phyloP scores from a whole-genome alignment of 2,329 filamentous ascomycete species.

The Tricladium varicosporioides region DNA sequence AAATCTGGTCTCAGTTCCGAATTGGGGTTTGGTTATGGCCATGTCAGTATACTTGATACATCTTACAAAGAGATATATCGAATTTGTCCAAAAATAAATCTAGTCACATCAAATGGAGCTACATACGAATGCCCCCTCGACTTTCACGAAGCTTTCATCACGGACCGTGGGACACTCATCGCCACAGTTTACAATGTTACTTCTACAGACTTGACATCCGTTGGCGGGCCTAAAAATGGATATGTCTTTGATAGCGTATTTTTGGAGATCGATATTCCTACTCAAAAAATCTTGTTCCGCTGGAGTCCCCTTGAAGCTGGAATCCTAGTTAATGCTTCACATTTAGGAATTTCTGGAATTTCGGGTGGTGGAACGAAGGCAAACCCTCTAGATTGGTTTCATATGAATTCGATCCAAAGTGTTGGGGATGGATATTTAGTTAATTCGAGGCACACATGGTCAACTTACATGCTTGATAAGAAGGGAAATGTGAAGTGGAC shows the following conservation, averaged over 20 bases:
- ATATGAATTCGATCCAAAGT: too few species aligned
- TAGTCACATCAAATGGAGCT: background rate
- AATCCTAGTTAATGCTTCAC: too few species aligned
- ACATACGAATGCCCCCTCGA: background rate
- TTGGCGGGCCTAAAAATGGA: conserved; percentile 19
- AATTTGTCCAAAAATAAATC: background rate
- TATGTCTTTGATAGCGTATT: background rate
- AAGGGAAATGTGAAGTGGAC: too few species aligned
- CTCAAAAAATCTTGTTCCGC: too few species aligned
- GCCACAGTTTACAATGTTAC: background rate
- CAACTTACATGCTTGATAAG: too few species aligned
- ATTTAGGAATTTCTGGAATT: too few species aligned
- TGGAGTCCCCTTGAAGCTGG: too few species aligned
- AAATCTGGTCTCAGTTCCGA: background rate
- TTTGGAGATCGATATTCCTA: background rate
- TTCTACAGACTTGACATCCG: background rate
- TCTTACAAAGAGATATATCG: background rate
- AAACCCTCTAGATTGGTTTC: too few species aligned
- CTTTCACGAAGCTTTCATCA: background rate
- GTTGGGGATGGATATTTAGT: too few species aligned
- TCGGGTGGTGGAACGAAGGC: too few species aligned
- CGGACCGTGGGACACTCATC: background rate
- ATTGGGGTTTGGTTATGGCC: background rate
- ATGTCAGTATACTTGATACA: background rate
- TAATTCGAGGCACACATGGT: too few species aligned